These are phyloP conservation scores for Dalechampia spathulata DNA, from an alignment of 441 rosid genomes.

Conservation along the genomic window DNA sequence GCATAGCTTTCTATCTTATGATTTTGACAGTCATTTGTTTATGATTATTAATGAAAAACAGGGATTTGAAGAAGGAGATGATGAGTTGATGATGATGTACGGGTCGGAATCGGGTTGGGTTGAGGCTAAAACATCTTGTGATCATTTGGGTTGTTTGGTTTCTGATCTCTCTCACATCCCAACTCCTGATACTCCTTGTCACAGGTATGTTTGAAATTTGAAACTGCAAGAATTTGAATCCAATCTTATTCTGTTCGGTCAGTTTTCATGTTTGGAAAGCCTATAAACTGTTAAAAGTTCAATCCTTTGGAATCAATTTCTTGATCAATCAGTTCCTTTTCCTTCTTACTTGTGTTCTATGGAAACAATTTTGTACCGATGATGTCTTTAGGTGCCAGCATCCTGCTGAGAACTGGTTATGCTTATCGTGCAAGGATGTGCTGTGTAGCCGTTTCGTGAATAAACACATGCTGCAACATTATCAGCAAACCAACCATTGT, in stretches of 20 bases:
- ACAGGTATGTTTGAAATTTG: constrained; percentile 32
- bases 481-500: constrained; percentile 45
- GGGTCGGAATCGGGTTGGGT: constrained; percentile 92
- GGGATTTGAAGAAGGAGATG: constrained; percentile 27
- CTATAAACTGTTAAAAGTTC: neutral
- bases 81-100: constrained; percentile 21
- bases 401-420: constrained; percentile 81
- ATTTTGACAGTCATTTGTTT: neutral
- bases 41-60: constrained; percentile 13
- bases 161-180: constrained; percentile 67
- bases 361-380: too few species aligned
- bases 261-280: neutral
- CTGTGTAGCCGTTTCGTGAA: constrained; percentile 89
- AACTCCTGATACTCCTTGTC: constrained; percentile 60
- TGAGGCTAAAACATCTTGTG: constrained; percentile 71
- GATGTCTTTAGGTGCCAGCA: constrained; percentile 73
- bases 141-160: constrained; percentile 49
- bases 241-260: neutral
- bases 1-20: neutral
- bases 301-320: neutral
- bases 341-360: too few species aligned
- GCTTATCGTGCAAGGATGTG: constrained; percentile 78
- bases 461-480: constrained; percentile 78
- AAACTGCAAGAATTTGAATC: neutral
- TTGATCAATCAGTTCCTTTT: too few species aligned